Evolutionary conservation across 495 filamentous ascomycete genomes (phyloP).

Genomic region (Penicillium daleae): DNA sequence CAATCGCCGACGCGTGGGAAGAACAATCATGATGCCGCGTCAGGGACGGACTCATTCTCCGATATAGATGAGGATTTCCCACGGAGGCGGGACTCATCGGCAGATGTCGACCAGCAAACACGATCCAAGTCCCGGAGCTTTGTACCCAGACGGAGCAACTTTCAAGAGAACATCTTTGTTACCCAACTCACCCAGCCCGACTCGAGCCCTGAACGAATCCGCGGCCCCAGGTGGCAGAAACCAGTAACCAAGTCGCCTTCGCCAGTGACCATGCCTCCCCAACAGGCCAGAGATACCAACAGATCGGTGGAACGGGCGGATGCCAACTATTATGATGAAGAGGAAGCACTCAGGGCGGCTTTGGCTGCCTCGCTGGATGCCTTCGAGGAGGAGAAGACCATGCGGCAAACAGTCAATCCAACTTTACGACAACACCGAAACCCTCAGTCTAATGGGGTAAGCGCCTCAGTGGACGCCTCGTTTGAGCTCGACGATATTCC

Average conservation of each 20-base stretch:
- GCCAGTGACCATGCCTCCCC: constrained; percentile 7
- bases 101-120: constrained; percentile 27
- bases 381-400: constrained; percentile 43
- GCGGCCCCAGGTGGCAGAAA: constrained; percentile 58
- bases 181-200: constrained; percentile 55
- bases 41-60: constrained; percentile 28
- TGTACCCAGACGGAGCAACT: constrained; percentile 45
- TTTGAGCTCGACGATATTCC: constrained; percentile 54
- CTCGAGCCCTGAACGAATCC: constrained; percentile 56
- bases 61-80: constrained; percentile 31
- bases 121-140: constrained; percentile 49
- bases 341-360: constrained; percentile 43
- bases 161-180: constrained; percentile 56
- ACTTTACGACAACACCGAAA: constrained; percentile 2
- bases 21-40: constrained; percentile 21
- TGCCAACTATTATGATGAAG: constrained; percentile 27
- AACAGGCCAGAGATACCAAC: background rate
- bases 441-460: constrained; percentile 7
- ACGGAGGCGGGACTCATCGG: constrained; percentile 17
- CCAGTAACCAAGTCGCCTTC: constrained; percentile 31
- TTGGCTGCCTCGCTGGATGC: constrained; percentile 47
- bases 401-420: constrained; percentile 8
- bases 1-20: constrained; percentile 17
- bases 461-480: constrained; percentile 23
- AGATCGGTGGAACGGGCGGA: background rate